phyloP scores from a whole-genome alignment of 495 filamentous ascomycete species.

The Penicillium fimorum region DNA sequence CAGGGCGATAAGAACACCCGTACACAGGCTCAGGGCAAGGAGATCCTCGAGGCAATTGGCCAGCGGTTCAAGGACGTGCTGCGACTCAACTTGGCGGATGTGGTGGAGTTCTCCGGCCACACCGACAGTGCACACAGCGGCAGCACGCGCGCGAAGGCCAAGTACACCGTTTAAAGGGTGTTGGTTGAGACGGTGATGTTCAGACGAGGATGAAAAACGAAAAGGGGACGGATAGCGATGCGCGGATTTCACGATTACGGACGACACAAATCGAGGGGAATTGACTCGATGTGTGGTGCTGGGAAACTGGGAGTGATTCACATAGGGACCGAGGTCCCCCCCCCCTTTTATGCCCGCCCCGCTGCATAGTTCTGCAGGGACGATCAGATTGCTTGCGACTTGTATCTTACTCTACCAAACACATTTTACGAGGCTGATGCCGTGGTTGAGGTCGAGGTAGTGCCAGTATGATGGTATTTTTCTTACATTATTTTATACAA shows the following conservation, averaged over 20 bases:
- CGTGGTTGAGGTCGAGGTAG: constrained; percentile 8
- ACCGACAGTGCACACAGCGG: constrained; percentile 89
- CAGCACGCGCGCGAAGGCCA: constrained; percentile 92
- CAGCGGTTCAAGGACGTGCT: constrained; percentile 87
- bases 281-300: constrained; percentile 6
- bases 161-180: constrained; percentile 69
- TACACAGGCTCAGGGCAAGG: constrained; percentile 74
- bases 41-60: constrained; percentile 79
- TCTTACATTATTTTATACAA: constrained; percentile 8
- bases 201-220: constrained; percentile 5
- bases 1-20: constrained; percentile 71
- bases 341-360: constrained; percentile 19
- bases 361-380: constrained; percentile 26
- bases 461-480: constrained; percentile 8
- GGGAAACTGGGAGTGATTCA: constrained; percentile 12
- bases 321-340: constrained; percentile 22
- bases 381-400: constrained; percentile 31
- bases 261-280: constrained; percentile 15
- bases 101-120: constrained; percentile 93
- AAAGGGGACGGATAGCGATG: constrained; percentile 3
- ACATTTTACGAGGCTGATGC: constrained; percentile 31
- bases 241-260: constrained; percentile 13
- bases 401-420: constrained; percentile 32
- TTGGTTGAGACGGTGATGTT: constrained; percentile 1
- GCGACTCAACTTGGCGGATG: constrained; percentile 68